Conservation (phyloP, 495 filamentous ascomycete genomes). For the Xylaria castorea region DNA sequence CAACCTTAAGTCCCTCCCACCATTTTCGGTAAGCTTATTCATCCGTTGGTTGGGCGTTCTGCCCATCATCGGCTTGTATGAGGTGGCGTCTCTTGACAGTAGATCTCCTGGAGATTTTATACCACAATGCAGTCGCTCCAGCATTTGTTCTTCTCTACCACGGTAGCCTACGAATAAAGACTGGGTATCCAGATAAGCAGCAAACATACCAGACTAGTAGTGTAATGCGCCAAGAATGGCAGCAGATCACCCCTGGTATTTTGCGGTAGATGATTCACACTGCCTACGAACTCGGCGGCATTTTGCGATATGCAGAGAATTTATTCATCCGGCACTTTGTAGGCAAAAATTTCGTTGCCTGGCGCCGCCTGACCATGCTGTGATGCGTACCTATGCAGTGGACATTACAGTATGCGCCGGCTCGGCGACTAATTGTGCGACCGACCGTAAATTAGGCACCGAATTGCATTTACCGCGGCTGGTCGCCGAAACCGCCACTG, state of each 20-base stretch:
- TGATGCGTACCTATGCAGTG: background rate
- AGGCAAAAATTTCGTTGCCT: background rate
- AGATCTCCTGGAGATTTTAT: background rate
- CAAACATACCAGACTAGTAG: background rate
- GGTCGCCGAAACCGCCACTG: background rate
- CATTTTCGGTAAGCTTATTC: constrained; percentile 12
- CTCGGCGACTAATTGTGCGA: constrained; percentile 12
- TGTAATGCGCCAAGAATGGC: background rate
- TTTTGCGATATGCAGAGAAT: background rate
- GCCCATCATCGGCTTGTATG: background rate
- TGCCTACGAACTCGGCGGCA: background rate
- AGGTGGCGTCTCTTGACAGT: background rate
- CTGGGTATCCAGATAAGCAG: background rate
- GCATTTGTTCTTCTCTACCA: background rate
- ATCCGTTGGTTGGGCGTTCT: background rate
- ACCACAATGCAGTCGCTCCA: background rate
- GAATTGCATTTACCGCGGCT: background rate
- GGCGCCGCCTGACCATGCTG: background rate
- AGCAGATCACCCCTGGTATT: background rate
- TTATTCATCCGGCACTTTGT: background rate
- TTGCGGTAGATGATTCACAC: background rate
- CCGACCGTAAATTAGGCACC: constrained; percentile 1
- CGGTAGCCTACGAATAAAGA: background rate
- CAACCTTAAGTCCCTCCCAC: background rate
- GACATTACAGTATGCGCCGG: background rate